A percentile compares a stretch with the other conserved stretches of the same genome.
Evolutionary conservation across 2,329 filamentous ascomycete genomes (phyloP).

Genomic region (Phoma herbarum): DNA sequence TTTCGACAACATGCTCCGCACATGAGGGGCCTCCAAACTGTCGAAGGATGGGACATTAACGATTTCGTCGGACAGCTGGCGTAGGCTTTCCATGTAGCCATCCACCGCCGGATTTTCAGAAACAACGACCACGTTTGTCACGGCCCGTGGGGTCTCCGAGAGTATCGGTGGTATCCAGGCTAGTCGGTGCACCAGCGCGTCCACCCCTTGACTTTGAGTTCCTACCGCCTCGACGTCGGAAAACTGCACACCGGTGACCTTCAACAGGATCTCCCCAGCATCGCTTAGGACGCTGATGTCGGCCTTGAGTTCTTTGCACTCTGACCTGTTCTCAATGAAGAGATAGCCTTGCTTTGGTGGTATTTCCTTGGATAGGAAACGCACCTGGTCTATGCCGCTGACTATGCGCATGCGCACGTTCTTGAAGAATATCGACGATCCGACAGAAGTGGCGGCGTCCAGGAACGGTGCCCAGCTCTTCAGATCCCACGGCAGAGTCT

Average conservation of each 20-base stretch:
- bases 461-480: conserved; percentile 52
- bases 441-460: conserved; percentile 55
- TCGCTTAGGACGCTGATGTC: conserved; percentile 18
- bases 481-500: conserved; percentile 36
- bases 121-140: conserved; percentile 36
- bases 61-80: neutral
- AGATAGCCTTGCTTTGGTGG: conserved; percentile 50
- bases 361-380: neutral
- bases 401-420: conserved; percentile 39
- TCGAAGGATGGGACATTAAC: conserved; percentile 1
- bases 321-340: conserved; percentile 36
- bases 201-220: conserved; percentile 29
- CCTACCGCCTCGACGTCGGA: conserved; percentile 40
- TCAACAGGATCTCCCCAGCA: conserved; percentile 25
- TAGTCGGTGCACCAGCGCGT: conserved; percentile 50
- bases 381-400: neutral
- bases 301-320: no score
- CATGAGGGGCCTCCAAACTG: neutral
- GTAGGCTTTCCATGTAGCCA: conserved; percentile 10
- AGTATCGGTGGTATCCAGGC: conserved; percentile 51
- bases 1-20: conserved; percentile 2
- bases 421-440: conserved; percentile 52
- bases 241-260: conserved; percentile 35
- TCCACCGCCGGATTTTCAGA: conserved; percentile 13
- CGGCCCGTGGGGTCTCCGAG: conserved; percentile 38